phyloP scores from a whole-genome alignment of 768 basidiomycete genomes.

The Russula griseocarnosa region DNA sequence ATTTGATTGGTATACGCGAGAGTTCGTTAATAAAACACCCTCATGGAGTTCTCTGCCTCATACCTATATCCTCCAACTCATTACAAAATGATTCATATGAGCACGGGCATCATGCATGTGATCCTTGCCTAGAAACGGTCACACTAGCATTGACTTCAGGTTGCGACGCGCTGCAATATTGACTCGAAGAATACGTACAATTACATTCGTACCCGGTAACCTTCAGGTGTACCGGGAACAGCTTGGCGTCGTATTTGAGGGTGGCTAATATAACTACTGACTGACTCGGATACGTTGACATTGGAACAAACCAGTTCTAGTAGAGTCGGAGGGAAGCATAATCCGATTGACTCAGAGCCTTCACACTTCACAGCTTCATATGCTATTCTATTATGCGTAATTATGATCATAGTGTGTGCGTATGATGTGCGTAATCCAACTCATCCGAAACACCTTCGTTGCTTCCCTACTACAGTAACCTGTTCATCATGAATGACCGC shows the following conservation, averaged over 20 bases:
- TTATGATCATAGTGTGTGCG: too few species aligned
- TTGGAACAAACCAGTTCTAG: conserved; percentile 32
- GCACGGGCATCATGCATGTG: conserved; percentile 29
- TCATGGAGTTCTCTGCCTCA: neutral
- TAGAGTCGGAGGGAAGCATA: neutral
- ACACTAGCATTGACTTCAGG: conserved; percentile 22
- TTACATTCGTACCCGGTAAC: conserved; percentile 30
- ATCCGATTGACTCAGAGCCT: neutral
- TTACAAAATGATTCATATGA: neutral
- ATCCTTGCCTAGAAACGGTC: conserved; percentile 32
- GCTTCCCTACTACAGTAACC: neutral
- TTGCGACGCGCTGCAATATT: conserved; percentile 29
- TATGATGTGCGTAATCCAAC: neutral
- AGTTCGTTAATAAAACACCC: neutral
- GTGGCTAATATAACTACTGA: conserved; percentile 11
- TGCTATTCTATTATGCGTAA: too few species aligned
- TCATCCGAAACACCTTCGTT: neutral
- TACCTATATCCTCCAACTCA: neutral
- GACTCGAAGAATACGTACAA: conserved; percentile 32
- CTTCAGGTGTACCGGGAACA: conserved; percentile 14
- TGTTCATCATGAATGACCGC: neutral
- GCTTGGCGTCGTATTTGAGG: neutral
- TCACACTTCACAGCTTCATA: too few species aligned
- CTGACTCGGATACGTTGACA: conserved; percentile 29
- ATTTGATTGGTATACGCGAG: neutral